Base-by-base conservation (phyloP, 257 asterid species). In the Echium plantagineum region DNA sequence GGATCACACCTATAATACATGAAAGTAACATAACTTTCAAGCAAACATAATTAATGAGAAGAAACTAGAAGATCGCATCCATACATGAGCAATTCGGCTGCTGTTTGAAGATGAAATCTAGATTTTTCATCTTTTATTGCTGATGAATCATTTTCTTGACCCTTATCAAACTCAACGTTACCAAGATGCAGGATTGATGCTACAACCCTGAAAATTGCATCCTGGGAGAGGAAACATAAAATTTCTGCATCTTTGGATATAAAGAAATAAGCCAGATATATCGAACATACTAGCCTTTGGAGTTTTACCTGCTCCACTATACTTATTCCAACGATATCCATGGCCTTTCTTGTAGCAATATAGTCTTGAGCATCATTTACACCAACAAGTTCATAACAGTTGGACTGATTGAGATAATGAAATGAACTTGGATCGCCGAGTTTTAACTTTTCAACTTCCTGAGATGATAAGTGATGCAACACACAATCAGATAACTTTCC, bases 311-410 rank as follows among this genome's bases (percentile, higher is more conserved):
- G 97, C 75, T 93, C 97, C 65, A 77, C 71, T 70, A 80, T 81
- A 74, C 94, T 93, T 75, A 93, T 93, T 63, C 98, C 98, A 30
- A 93, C 94, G 63, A 93, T 66, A 77, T 89, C 97, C 98, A 93
- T 93, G 66, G 98, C 98, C 70, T 94, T 83, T 74, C 98, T 82
- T 64, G 96, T 89, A n/a, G 86, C 97, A 78, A 93, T 83, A 76
- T 79, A 93, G 31, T 89, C 98, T 55, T 83, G 94, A 68, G 94
- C 90, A 72, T 93, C 98, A 75, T 77, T 86, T 46, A 88, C 60
- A 58, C 98, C 98, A 66, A 78, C 90, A 53, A 89, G 83, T 71
- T 93, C 97, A 66, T 19, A 66, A 78, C 97, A 93, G 59, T 81
- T 91, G 24, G 98, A 88, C 66, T 91, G 96, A 71, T 88, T 91